Evolutionary conservation across 2,329 filamentous ascomycete species (phyloP), one percentile per base, ranked within the genome.

Genomic region (Fusarium sp.): DNA sequence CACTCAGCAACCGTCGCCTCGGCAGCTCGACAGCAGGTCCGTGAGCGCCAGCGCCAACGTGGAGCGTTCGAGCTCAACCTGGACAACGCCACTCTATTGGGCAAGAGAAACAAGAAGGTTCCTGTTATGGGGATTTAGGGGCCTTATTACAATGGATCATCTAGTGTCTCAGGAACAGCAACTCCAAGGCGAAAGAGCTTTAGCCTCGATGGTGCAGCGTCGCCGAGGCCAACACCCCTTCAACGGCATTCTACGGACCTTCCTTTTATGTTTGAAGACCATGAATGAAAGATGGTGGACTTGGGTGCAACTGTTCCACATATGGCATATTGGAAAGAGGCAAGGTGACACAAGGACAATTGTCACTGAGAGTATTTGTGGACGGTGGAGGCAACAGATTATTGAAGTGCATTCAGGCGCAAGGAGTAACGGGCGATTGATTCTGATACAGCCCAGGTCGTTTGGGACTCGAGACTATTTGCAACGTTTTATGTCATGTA

Each of bases 51-150:
- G 58, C 86, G 84, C 66, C 89, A 92, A 71, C 92, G 90, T 79
- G 94, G 93, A 32, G 89, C 92, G 0, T 99, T 99, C 71, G 96
- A 99, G 79, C 86, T 99, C 46, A 97, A 89, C 75, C 82, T 99
- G 37, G 93, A 97, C 69, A 96, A 96, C 56, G 92, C 96, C 2
- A 98, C 94, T 2, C 80, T 99, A 51, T 83, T 99, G 6, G 94
- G 94, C 32, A 88, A 94, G 72, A 81, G 88, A 61, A 83, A 82
- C 22, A 83, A 85, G 71, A 88, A 89, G 72, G 79, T 86, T 44
- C 78, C 83, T 24, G 81, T 83, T 61, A 81, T 80, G 73, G 77
- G 78, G 48, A 77, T 75, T 56, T 80, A 79, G 72, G 71, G 66
- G 61, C 41, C 68, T 57, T 48, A 20, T 64, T 61, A 60, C 57